A percentile compares a stretch with the other conserved stretches of the same genome.
These are phyloP conservation scores for Amaranthus palmeri DNA, from an alignment of 148 eudicot species.

Conservation along the genomic window DNA sequence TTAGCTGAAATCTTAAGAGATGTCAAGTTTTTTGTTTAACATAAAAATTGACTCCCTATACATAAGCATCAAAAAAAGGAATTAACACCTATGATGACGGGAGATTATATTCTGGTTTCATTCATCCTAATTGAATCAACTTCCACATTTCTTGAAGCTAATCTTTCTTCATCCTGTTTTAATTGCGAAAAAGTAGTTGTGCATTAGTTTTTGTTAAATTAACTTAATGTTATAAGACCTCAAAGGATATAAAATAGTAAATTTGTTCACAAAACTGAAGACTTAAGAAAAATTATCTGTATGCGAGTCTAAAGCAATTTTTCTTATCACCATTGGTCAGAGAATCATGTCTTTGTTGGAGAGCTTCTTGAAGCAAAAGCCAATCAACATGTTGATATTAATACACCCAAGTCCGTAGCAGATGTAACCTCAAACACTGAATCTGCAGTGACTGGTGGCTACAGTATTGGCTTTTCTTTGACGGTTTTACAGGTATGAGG, in stretches of 20 bases:
- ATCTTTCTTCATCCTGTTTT: too few species aligned
- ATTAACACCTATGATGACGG: too few species aligned
- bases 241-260: not conserved
- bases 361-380: slow-evolving; percentile 90
- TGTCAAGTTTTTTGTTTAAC: too few species aligned
- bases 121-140: too few species aligned
- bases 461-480: slow-evolving; percentile 79
- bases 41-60: too few species aligned
- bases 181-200: too few species aligned
- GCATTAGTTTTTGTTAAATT: too few species aligned
- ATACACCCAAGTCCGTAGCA: slow-evolving; percentile 70
- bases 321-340: slow-evolving; percentile 36
- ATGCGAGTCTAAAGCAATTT: slow-evolving; percentile 11
- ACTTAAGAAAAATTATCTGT: not conserved
- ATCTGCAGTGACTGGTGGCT: slow-evolving; percentile 89
- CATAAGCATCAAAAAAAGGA: too few species aligned
- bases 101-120: too few species aligned
- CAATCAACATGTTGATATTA: slow-evolving; percentile 67
- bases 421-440: slow-evolving; percentile 78
- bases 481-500: slow-evolving; percentile 77
- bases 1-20: too few species aligned
- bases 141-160: too few species aligned
- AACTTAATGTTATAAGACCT: not conserved
- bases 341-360: slow-evolving; percentile 93
- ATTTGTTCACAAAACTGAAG: not conserved